Evolutionary conservation across 75 land plant species (phyloP), one percentile per base, ranked within the genome.

Genomic region (Pinus albicaulis): DNA sequence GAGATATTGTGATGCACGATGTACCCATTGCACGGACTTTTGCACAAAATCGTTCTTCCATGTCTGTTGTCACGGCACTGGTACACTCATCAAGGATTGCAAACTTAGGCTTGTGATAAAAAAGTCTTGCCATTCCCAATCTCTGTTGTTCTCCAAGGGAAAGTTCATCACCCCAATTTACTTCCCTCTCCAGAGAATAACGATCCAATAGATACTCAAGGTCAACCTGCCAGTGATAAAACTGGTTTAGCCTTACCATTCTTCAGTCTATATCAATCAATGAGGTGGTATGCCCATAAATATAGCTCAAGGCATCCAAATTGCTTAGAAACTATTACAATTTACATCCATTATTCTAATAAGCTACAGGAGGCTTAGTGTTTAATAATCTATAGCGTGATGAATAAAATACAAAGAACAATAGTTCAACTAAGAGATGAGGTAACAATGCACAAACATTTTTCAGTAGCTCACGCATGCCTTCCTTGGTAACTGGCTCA

Each of bases 31-130:
- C 99, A 26, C 91, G 74, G 68, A 98, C 99, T 84, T 95, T 89
- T 38, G 92, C 88, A 87, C 99, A 98, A 53, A 98, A 98, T 16
- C 99, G 85, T 76, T 95, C 98, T 77, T 98, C 99, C 99, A 98
- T 98, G 77, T 95, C 98, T 69, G 98, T 98, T 71, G 99, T 95
- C 57, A 98, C 99, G 76, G 99, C 99, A 86, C 98, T 95, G 1
- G 99, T 98, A 77, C 99, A 98, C 77, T 98, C 99, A 83, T 98
- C 99, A 20, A 98, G 90, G 66, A 98, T 98, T 58, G 99, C 99
- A 86, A 95, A 98, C 52, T 90, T 88, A 31, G 99, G 99, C 64
- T 88, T 95, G 77, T 98, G 99, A 74, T 95, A 98, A 71, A 98
- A 98, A 31, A 98, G 79, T 63, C 99, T 89, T 15, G 98, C 99